Evolutionary conservation across 2,329 filamentous ascomycete species (phyloP).

Genomic region (Elsinoe ampelina): DNA sequence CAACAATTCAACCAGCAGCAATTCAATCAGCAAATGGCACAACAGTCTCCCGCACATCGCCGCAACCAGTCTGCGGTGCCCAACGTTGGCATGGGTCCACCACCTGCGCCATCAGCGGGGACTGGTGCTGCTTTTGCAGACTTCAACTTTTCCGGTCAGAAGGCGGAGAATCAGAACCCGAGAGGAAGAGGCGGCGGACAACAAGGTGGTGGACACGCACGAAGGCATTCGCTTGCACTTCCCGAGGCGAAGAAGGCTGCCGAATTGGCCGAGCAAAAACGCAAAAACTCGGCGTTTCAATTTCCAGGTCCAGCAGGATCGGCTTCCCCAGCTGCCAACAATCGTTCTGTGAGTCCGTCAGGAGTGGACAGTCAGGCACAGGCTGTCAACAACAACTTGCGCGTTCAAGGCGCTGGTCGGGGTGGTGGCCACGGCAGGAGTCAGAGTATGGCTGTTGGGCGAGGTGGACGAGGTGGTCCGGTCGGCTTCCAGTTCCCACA

Average conservation of each 20-base stretch:
- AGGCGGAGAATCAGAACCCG: slow-evolving; percentile 52
- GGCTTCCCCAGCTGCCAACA: slow-evolving; percentile 35
- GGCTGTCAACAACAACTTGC: slow-evolving; percentile 21
- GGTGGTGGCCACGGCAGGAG: slow-evolving; percentile 54
- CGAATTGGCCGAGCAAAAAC: slow-evolving; percentile 91
- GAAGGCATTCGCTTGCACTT: slow-evolving; percentile 87
- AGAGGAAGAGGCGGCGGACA: slow-evolving; percentile 65
- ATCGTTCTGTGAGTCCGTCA: slow-evolving; percentile 47
- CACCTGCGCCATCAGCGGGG: slow-evolving; percentile 74
- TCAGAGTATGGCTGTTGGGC: slow-evolving; percentile 76
- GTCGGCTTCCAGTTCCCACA: slow-evolving; percentile 63
- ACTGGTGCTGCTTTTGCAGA: slow-evolving; percentile 71
- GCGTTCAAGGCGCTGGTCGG: slow-evolving; percentile 28
- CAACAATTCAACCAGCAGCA: slow-evolving; percentile 53
- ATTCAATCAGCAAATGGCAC: slow-evolving; percentile 30
- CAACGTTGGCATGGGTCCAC: slow-evolving; percentile 82
- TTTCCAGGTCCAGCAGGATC: slow-evolving; percentile 71
- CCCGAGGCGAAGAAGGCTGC: slow-evolving; percentile 97
- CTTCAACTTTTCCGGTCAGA: slow-evolving; percentile 44
- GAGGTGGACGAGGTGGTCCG: slow-evolving; percentile 48
- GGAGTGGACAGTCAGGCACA: slow-evolving; percentile 16
- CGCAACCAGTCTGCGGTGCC: slow-evolving; percentile 96
- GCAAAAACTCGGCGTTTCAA: slow-evolving; percentile 87
- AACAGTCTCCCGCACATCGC: slow-evolving; percentile 74
- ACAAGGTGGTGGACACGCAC: slow-evolving; percentile 69